Conservation (phyloP, 371 early-diverging fungal genomes). For the Syncephalastrum monosporum region DNA sequence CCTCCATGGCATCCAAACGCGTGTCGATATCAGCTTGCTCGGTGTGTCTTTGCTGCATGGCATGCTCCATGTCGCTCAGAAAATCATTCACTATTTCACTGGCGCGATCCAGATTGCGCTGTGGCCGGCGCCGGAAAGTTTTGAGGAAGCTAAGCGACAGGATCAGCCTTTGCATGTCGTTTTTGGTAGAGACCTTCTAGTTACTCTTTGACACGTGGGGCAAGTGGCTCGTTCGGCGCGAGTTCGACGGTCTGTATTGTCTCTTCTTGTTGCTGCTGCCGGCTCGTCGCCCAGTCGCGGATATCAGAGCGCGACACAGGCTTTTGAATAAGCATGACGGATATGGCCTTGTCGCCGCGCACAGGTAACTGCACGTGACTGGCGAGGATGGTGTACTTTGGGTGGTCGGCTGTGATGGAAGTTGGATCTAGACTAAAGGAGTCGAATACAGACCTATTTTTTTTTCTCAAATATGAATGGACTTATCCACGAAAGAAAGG, state of each 20-base stretch:
- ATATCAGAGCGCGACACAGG: conserved; percentile 44
- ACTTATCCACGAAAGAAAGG: background rate
- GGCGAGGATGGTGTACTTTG: conserved; percentile 41
- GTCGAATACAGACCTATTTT: conserved; percentile 26
- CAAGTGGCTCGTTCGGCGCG: conserved; percentile 11
- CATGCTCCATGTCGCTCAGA: conserved; percentile 24
- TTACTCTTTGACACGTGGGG: conserved; percentile 5
- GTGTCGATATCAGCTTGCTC: conserved; percentile 12
- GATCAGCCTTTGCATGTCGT: background rate
- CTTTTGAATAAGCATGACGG: conserved; percentile 44
- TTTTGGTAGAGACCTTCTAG: too few species aligned
- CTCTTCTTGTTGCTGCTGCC: background rate
- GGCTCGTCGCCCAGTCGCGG: conserved; percentile 26
- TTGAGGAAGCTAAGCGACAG: conserved; percentile 28
- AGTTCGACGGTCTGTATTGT: conserved; percentile 1
- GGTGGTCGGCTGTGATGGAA: conserved; percentile 63
- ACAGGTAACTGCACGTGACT: conserved; percentile 46
- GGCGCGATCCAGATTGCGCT: conserved; percentile 25
- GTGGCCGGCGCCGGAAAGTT: conserved; percentile 27
- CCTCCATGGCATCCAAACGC: conserved; percentile 38
- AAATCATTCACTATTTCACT: conserved; percentile 25
- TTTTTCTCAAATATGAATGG: conserved; percentile 5
- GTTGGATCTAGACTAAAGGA: conserved; percentile 68
- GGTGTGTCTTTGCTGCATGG: background rate
- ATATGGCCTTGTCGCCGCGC: conserved; percentile 22